Evolutionary conservation across 768 basidiomycete genomes (phyloP).

Genomic region (Leccinum boreale): DNA sequence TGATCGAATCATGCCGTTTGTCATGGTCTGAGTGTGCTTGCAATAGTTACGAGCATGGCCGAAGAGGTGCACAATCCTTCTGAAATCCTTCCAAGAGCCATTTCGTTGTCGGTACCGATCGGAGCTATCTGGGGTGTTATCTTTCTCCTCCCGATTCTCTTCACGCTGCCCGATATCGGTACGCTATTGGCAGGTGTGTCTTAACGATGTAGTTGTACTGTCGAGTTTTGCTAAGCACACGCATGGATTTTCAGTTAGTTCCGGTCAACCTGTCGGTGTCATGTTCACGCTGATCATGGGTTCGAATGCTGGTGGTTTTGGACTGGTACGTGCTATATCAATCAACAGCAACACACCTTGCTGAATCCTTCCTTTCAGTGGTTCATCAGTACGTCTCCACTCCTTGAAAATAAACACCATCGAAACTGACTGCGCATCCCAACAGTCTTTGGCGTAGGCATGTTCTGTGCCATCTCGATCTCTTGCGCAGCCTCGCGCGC

Average conservation of each 20-base stretch:
- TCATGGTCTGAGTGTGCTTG: constrained; percentile 2
- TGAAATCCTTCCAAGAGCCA: constrained; percentile 51
- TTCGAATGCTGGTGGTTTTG: constrained; percentile 58
- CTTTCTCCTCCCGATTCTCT: constrained; percentile 60
- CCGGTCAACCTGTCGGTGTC: constrained; percentile 61
- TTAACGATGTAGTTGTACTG: not conserved
- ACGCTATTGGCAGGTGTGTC: constrained; percentile 49
- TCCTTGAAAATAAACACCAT: not conserved
- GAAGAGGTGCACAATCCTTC: constrained; percentile 64
- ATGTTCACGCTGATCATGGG: constrained; percentile 64
- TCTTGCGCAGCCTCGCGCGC: constrained; percentile 65
- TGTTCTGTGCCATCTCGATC: constrained; percentile 66
- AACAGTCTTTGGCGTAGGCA: constrained; percentile 49
- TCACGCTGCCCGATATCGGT: constrained; percentile 57
- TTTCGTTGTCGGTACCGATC: constrained; percentile 53
- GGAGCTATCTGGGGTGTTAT: constrained; percentile 48
- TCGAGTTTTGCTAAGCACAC: constrained; percentile 1
- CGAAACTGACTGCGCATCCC: not conserved
- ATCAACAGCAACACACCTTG: not conserved
- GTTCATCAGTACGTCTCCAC: constrained; percentile 38
- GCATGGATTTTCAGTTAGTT: constrained; percentile 38
- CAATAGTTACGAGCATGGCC: constrained; percentile 57
- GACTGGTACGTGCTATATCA: constrained; percentile 40
- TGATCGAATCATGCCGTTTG: not conserved
- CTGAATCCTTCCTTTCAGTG: constrained; percentile 24